Base-by-base conservation (phyloP, 192 early-diverging fungal species). In the Coemansia sp. region DNA sequence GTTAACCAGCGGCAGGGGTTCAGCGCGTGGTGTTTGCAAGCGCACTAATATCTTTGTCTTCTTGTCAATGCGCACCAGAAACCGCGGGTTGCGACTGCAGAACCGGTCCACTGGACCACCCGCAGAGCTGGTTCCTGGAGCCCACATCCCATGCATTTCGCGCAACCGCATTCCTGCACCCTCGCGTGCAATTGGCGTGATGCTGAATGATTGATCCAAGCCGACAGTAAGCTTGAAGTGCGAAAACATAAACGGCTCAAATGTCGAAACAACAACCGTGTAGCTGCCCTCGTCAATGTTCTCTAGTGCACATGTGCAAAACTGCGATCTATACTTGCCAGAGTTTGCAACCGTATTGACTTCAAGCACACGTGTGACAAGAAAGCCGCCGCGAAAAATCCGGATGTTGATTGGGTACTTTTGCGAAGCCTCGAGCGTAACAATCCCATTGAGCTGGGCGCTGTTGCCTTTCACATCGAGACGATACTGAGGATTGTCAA, bases 401-500 rank as follows among this genome's bases (percentile, higher is more conserved):
- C 86, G 77, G 26, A 93, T 61, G 77, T 93, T 87, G 16, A 92
- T 77, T 15, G 88, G 85, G 57, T 83, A 85, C 26, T 77, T 72
- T 64, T 87, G 85, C 6, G 85, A 84, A 1, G 88, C 85, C 52
- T 93, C 91, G 8, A 93, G 73, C 86, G 89, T 87, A 25, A 90
- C 65, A 26, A 77, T 51, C 15, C 79, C 75, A 23, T 57, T 58
- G 20, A 58, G 43, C 16, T 15, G 7, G 7, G 23, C 31, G n/a
- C 30, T 45, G 25, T 18, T 16, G 48, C 26, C 53, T 7, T 80
- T 59, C 10, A 93, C 82, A 2, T 84, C 83, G 6, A 95, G 55
- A 37, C 80, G 76, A 75, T 88, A 95, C 71, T 92, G 90, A 26
- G 93, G 93, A 64, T 95, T 95, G 66, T 87, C 85, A 56, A 88